A percentile compares a stretch with the other conserved stretches of the same genome.
phyloP scores from a whole-genome alignment of 768 basidiomycete genomes.

The Amanita brunnescens region DNA sequence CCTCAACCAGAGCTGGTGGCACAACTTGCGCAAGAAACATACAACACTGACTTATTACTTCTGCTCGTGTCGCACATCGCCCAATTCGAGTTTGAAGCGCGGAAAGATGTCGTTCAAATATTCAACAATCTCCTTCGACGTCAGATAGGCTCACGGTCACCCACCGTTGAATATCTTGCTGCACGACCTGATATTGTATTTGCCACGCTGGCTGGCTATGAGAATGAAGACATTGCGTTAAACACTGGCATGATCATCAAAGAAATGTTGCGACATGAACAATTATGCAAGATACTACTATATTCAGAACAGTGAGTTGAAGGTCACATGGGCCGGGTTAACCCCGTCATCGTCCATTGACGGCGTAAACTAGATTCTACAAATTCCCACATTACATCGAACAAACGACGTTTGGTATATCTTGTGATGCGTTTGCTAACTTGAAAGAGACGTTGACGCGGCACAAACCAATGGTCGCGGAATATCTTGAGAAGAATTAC shows the following conservation, averaged over 20 bases:
- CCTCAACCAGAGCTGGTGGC: slow-evolving; percentile 85
- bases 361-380: slow-evolving; percentile 63
- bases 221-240: slow-evolving; percentile 91
- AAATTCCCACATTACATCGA: slow-evolving; percentile 95
- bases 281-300: slow-evolving; percentile 80
- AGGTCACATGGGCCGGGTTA: background rate
- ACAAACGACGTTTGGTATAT: slow-evolving; percentile 95
- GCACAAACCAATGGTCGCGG: slow-evolving; percentile 97
- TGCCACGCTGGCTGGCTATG: slow-evolving; percentile 83
- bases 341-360: slow-evolving; percentile 5
- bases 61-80: slow-evolving; percentile 74
- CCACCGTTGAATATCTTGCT: slow-evolving; percentile 92
- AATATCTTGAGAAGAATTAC: slow-evolving; percentile 95
- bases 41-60: slow-evolving; percentile 80
- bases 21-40: slow-evolving; percentile 93
- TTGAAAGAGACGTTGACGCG: slow-evolving; percentile 95
- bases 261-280: slow-evolving; percentile 94
- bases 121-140: slow-evolving; percentile 85
- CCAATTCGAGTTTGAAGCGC: slow-evolving; percentile 89
- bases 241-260: slow-evolving; percentile 98
- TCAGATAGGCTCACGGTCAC: slow-evolving; percentile 89
- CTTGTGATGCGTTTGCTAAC: slow-evolving; percentile 96
- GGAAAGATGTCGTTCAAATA: slow-evolving; percentile 78
- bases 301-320: slow-evolving; percentile 84
- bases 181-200: slow-evolving; percentile 70